These are phyloP conservation scores for Thermochaetoides thermophila DNA, from an alignment of 495 filamentous ascomycete species.

Conservation along the genomic window DNA sequence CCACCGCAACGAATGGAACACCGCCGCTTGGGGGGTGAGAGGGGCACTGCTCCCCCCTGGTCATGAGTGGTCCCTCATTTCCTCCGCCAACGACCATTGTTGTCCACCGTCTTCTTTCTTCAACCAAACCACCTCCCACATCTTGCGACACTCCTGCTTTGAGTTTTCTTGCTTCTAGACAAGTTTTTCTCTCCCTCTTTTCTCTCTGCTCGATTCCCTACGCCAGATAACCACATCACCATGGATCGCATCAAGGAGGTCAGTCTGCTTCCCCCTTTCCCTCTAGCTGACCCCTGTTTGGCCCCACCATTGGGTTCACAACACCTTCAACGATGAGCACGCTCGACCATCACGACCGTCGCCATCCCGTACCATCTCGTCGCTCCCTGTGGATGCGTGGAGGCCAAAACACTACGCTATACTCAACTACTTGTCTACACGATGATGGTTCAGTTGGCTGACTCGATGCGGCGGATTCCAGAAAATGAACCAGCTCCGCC, in stretches of 20 bases:
- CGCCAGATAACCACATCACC: conserved; percentile 9
- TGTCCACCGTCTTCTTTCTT: conserved; percentile 11
- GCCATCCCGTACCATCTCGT: no score
- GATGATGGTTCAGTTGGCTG: conserved; percentile 8
- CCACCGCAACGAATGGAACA: conserved; percentile 17
- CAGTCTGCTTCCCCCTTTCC: conserved; percentile 27
- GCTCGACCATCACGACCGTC: conserved; percentile 1
- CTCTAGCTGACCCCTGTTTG: conserved; percentile 17
- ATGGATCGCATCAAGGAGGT: conserved; percentile 79
- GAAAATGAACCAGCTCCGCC: conserved; percentile 87
- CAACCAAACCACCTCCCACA: conserved; percentile 6
- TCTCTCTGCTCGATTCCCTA: conserved; percentile 4
- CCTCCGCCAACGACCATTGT: conserved; percentile 8
- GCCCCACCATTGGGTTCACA: conserved; percentile 27
- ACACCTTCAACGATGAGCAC: conserved; percentile 2
- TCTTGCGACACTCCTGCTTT: conserved; percentile 7
- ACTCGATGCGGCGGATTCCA: conserved; percentile 21
- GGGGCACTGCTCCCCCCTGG: no score
- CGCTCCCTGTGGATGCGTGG: no score
- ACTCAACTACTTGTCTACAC: no score
- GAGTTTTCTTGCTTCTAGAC: conserved; percentile 8
- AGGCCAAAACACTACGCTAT: no score
- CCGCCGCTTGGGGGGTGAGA: conserved; percentile 13
- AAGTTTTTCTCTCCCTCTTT: conserved; percentile 1
- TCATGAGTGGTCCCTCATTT: no score